These are phyloP conservation scores for Wickerhamomyces pijperi DNA, from an alignment of 805 yeast genomes.

Conservation along the genomic window DNA sequence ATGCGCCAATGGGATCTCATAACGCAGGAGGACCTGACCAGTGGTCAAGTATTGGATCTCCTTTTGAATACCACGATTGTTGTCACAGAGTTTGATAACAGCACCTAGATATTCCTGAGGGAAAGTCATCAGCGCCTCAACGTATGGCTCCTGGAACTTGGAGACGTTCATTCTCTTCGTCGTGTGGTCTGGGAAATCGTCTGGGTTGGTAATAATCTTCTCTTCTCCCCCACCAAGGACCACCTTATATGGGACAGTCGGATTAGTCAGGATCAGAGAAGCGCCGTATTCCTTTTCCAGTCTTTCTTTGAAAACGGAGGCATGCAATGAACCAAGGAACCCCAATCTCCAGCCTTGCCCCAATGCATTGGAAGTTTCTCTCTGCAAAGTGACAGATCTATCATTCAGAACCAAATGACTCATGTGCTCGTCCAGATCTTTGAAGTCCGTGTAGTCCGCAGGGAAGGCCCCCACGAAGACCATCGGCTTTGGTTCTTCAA, in stretches of 20 bases:
- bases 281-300: conserved; percentile 92
- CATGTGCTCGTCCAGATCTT: conserved; percentile 79
- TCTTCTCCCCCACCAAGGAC: conserved; percentile 56
- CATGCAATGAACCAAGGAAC: conserved; percentile 87
- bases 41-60: conserved; percentile 68
- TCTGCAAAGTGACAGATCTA: conserved; percentile 77
- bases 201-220: conserved; percentile 73
- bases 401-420: conserved; percentile 84
- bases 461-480: conserved; percentile 98
- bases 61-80: conserved; percentile 71
- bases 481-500: conserved; percentile 96
- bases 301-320: conserved; percentile 87
- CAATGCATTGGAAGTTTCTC: conserved; percentile 86
- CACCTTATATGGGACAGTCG: conserved; percentile 87
- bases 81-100: conserved; percentile 79
- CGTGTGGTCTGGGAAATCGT: conserved; percentile 68
- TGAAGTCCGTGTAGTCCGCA: conserved; percentile 86
- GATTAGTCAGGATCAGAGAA: conserved; percentile 82
- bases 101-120: conserved; percentile 84
- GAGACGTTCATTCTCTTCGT: conserved; percentile 27
- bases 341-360: conserved; percentile 99
- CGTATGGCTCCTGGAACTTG: conserved; percentile 77
- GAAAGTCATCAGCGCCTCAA: conserved; percentile 79
- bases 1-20: conserved; percentile 77
- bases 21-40: conserved; percentile 73